A percentile compares a stretch with the other conserved stretches of the same genome.
These are phyloP conservation scores for Phialocephala sp. DNA, from an alignment of 2,329 filamentous ascomycete species.

Conservation along the genomic window DNA sequence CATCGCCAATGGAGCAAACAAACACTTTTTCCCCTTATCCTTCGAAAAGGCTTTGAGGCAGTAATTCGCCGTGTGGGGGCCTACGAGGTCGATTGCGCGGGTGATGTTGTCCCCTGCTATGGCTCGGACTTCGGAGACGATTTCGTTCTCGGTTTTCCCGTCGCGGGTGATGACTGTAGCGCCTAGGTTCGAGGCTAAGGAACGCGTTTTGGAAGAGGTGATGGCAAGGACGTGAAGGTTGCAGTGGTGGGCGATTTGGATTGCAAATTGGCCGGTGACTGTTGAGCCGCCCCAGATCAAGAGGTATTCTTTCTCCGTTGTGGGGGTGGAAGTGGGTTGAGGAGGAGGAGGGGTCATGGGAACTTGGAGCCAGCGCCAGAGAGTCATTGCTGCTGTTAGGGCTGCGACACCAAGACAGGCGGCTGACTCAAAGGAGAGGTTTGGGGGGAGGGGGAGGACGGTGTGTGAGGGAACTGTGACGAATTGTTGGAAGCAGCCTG, in stretches of 20 bases:
- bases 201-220: slow-evolving; percentile 42
- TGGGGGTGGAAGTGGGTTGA: too few species aligned
- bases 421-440: slow-evolving; percentile 44
- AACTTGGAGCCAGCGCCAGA: slow-evolving; percentile 50
- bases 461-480: slow-evolving; percentile 50
- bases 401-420: slow-evolving; percentile 49
- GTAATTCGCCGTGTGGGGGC: slow-evolving; percentile 43
- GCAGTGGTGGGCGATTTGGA: slow-evolving; percentile 46
- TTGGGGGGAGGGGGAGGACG: slow-evolving; percentile 46
- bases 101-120: slow-evolving; percentile 41
- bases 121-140: slow-evolving; percentile 43
- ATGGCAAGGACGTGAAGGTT: slow-evolving; percentile 47
- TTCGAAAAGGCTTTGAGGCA: slow-evolving; percentile 41
- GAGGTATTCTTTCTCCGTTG: slow-evolving; percentile 28
- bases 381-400: slow-evolving; percentile 49
- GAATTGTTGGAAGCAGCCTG: slow-evolving; percentile 50
- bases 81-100: slow-evolving; percentile 48
- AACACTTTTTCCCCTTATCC: slow-evolving; percentile 23
- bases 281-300: slow-evolving; percentile 51
- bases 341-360: slow-evolving; percentile 32
- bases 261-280: slow-evolving; percentile 49
- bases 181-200: slow-evolving; percentile 42
- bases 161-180: slow-evolving; percentile 46
- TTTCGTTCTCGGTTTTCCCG: slow-evolving; percentile 42
- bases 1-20: slow-evolving; percentile 47